Evolutionary conservation across 2,329 filamentous ascomycete species (phyloP).

Genomic region (Aspergillus sp.): DNA sequence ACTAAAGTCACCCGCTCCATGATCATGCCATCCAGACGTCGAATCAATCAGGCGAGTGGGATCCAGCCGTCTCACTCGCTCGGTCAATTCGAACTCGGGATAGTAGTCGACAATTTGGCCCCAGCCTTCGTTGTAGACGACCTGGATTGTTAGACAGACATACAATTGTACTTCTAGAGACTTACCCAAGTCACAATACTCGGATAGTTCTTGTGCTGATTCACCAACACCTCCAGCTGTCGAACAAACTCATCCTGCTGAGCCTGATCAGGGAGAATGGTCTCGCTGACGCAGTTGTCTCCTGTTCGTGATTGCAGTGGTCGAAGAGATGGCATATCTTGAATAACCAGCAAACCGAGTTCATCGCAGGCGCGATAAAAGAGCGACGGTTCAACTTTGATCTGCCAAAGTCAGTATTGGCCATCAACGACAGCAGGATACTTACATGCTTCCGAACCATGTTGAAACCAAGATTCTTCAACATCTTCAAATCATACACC

Average conservation of each 20-base stretch:
- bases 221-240: conserved; percentile 57
- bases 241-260: conserved; percentile 63
- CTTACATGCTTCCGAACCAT: conserved; percentile 66
- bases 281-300: conserved; percentile 10
- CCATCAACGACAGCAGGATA: not conserved
- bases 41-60: conserved; percentile 61
- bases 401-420: conserved; percentile 30
- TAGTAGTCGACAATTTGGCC: conserved; percentile 51
- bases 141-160: conserved; percentile 23
- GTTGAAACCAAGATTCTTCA: conserved; percentile 66
- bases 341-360: conserved; percentile 62
- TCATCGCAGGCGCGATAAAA: conserved; percentile 66
- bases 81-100: conserved; percentile 55
- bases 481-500: conserved; percentile 58
- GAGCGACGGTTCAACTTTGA: conserved; percentile 63
- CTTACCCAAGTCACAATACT: conserved; percentile 61
- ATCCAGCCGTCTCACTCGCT: conserved; percentile 54
- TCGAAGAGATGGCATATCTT: conserved; percentile 65
- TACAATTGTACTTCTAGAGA: not conserved
- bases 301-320: conserved; percentile 30
- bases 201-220: conserved; percentile 60
- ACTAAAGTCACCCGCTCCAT: conserved; percentile 62
- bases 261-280: conserved; percentile 32
- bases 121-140: conserved; percentile 72
- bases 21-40: conserved; percentile 63